phyloP scores from a whole-genome alignment of 1,284 basidiomycete species.

The Fistulina hepatica region DNA sequence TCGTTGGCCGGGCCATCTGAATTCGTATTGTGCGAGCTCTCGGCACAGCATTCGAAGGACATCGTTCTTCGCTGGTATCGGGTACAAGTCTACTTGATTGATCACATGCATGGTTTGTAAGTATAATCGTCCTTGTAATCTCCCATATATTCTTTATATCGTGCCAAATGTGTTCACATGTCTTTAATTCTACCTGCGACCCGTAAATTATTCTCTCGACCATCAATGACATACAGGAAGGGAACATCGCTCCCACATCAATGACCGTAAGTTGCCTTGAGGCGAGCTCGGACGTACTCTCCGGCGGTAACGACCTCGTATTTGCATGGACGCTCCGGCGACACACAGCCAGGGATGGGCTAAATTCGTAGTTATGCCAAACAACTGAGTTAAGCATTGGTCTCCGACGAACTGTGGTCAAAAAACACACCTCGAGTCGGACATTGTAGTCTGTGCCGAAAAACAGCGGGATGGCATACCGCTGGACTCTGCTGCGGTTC shows the following conservation, averaged over 20 bases:
- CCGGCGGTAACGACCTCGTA: constrained; percentile 58
- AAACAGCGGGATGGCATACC: constrained; percentile 64
- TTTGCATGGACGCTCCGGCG: constrained; percentile 44
- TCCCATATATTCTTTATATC: too few species aligned
- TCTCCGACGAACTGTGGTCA: neutral
- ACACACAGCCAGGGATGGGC: constrained; percentile 63
- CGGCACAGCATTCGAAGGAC: too few species aligned
- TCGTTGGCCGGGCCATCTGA: too few species aligned
- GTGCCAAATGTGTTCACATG: too few species aligned
- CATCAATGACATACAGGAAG: constrained; percentile 1
- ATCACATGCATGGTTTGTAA: too few species aligned
- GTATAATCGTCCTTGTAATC: too few species aligned
- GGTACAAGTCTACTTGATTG: too few species aligned
- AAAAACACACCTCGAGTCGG: constrained; percentile 37
- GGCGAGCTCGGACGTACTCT: constrained; percentile 51
- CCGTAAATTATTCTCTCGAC: constrained; percentile 8
- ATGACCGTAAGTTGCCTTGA: constrained; percentile 44
- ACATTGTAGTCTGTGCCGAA: constrained; percentile 60
- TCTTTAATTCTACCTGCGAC: too few species aligned
- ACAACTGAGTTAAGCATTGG: constrained; percentile 6
- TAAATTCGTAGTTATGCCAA: too few species aligned
- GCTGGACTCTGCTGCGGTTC: constrained; percentile 45
- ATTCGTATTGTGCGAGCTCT: too few species aligned
- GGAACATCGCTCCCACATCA: constrained; percentile 6
- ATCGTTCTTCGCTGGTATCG: too few species aligned